These are phyloP conservation scores for Colletotrichum cuscutae DNA, from an alignment of 2,329 filamentous ascomycete species.

Conservation along the genomic window DNA sequence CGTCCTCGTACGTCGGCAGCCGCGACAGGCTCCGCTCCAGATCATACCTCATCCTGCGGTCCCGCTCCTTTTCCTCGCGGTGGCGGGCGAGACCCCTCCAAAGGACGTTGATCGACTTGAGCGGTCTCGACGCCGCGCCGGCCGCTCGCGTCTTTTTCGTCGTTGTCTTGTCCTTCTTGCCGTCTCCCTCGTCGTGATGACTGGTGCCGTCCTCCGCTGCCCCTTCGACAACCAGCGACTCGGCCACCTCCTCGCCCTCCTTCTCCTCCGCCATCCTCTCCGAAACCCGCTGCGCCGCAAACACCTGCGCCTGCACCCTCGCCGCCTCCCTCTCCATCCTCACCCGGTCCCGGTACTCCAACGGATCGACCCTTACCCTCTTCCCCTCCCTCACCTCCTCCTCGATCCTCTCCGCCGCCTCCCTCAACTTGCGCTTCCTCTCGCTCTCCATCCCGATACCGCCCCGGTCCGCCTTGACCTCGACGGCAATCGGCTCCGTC, in stretches of 20 bases:
- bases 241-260: constrained; percentile 28
- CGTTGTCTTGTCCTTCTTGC: constrained; percentile 46
- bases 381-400: constrained; percentile 62
- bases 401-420: constrained; percentile 63
- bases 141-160: constrained; percentile 41
- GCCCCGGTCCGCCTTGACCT: constrained; percentile 80
- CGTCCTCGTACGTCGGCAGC: constrained; percentile 74
- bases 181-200: not conserved
- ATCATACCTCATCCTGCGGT: constrained; percentile 72
- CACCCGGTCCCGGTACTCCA: constrained; percentile 79
- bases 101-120: constrained; percentile 78
- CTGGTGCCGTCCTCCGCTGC: not conserved
- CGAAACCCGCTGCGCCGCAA: constrained; percentile 83
- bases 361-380: constrained; percentile 71
- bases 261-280: constrained; percentile 77
- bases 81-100: constrained; percentile 81
- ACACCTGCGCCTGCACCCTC: constrained; percentile 74
- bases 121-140: constrained; percentile 57
- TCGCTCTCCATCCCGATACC: constrained; percentile 88
- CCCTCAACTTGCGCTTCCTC: constrained; percentile 79
- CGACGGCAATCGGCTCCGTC: constrained; percentile 79
- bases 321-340: constrained; percentile 76
- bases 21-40: constrained; percentile 72
- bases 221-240: not conserved
- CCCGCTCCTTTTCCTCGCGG: constrained; percentile 76